Base-by-base conservation (phyloP, 2,329 filamentous ascomycete genomes). In the Colletotrichum somersetense region DNA sequence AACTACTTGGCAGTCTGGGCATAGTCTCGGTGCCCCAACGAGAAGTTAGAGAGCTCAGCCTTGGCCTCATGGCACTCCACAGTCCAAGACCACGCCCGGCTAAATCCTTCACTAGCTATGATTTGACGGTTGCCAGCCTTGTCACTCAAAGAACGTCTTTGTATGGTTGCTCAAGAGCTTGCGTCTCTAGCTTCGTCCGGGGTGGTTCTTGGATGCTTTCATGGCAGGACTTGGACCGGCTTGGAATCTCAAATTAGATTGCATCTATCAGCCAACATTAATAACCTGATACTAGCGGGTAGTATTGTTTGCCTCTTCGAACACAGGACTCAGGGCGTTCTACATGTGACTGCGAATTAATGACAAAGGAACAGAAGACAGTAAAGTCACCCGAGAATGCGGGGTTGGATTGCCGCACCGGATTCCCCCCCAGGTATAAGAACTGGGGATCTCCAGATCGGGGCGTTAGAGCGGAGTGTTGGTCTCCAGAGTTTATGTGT, bases 1-100 rank as follows among this genome's bases (percentile, higher is more conserved):
- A 20, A 20, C 2, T 11, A 30, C 66, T 69, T 69, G 66, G 66
- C 66, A 30, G 14, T 5, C 66, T 69, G 35, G 66, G 66, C 61
- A 69, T 23, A 69, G 53, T 42, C 61, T 65, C 66, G 52, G 44
- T 65, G 4, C 48, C 26, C 66, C 66, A 69, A 69, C 66, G 61
- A 53, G 52, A 59, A 16, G 7, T 8, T 35, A 2, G 6, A 33
- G 44, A 57, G 8, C 26, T 65, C 66, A 69, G 66, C 61, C 66
- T 69, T 69, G 61, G 66, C 53, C 61, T 65, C 44, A 53, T 20
- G 52, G 66, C 61, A 52, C 66, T 69, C 66, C 66, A 65, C 66
- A 40, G 44, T 44, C 66, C 66, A 65, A 69, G 66, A 65, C 42
- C 20, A 33, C 35, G 42, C 35, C 50, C 42, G 66, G 66, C 61